Conservation (phyloP, 2,329 filamentous ascomycete genomes). For the Aspergillus hortae region DNA sequence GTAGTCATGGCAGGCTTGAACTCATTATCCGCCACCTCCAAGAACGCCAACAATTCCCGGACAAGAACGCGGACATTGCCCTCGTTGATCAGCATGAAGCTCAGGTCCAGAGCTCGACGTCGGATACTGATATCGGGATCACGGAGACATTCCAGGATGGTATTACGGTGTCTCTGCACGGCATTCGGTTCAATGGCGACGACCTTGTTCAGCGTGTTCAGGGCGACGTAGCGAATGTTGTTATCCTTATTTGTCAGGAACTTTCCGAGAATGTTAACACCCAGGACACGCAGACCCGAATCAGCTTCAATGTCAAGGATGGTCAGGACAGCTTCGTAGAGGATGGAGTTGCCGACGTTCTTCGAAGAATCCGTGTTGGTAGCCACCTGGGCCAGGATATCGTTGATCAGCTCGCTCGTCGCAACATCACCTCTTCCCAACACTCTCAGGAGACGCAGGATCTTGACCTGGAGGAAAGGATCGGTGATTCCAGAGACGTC, state of each 20-base stretch:
- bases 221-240: constrained; percentile 96
- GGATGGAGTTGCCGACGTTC: constrained; percentile 96
- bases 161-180: constrained; percentile 94
- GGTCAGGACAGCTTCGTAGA: constrained; percentile 94
- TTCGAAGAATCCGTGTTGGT: constrained; percentile 98
- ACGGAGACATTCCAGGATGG: constrained; percentile 90
- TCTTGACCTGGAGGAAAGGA: constrained; percentile 96
- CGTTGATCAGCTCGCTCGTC: constrained; percentile 96
- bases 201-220: constrained; percentile 97
- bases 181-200: constrained; percentile 97
- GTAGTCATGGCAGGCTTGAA: constrained; percentile 99
- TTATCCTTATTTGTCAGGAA: constrained; percentile 98
- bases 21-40: constrained; percentile 96
- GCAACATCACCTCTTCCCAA: constrained; percentile 80
- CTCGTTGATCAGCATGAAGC: constrained; percentile 97
- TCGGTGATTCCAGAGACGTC: constrained; percentile 98
- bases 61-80: constrained; percentile 92
- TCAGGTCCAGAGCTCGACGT: constrained; percentile 89
- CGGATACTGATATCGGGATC: constrained; percentile 98
- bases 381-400: constrained; percentile 94
- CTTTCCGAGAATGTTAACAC: constrained; percentile 97
- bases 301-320: constrained; percentile 98
- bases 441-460: constrained; percentile 79
- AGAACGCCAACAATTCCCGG: constrained; percentile 85
- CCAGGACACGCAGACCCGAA: constrained; percentile 86